Percentiles rank a stretch among this genome's conserved stretches.
Conservation (phyloP, 2,329 filamentous ascomycete species). For the Coniella vitis region DNA sequence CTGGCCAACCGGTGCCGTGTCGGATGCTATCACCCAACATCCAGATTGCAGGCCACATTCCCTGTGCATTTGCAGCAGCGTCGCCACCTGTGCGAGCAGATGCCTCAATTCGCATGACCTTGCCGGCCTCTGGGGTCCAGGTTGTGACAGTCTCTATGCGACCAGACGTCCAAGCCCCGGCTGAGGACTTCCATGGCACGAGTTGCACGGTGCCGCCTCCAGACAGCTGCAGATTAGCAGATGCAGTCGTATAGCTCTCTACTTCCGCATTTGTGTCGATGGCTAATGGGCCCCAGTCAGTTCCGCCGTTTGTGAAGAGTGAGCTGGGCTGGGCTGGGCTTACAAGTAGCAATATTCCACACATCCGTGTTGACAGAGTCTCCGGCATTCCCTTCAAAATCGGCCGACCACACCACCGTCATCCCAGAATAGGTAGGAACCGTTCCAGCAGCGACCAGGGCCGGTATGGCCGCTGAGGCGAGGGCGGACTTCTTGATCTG, state of each 20-base stretch:
- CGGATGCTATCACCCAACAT: constrained; percentile 44
- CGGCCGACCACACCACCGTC: constrained; percentile 35
- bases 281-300: constrained; percentile 19
- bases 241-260: constrained; percentile 40
- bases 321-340: not conserved
- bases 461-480: constrained; percentile 21
- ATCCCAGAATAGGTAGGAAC: constrained; percentile 34
- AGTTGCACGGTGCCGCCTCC: constrained; percentile 45
- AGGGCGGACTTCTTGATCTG: constrained; percentile 19
- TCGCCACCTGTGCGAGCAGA: constrained; percentile 40
- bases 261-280: constrained; percentile 45
- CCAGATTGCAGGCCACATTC: constrained; percentile 56
- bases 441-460: constrained; percentile 29
- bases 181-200: constrained; percentile 35
- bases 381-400: constrained; percentile 33
- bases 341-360: constrained; percentile 36
- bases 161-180: constrained; percentile 44
- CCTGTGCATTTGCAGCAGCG: constrained; percentile 34
- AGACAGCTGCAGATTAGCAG: constrained; percentile 42
- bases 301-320: not conserved
- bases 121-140: constrained; percentile 39
- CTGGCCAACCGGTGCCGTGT: constrained; percentile 43
- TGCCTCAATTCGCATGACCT: constrained; percentile 39
- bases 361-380: constrained; percentile 26
- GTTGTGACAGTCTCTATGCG: constrained; percentile 44